Evolutionary conservation across 2,329 filamentous ascomycete species (phyloP), one percentile per base, ranked within the genome.

Genomic region (Paraphoma chrysanthemicola): DNA sequence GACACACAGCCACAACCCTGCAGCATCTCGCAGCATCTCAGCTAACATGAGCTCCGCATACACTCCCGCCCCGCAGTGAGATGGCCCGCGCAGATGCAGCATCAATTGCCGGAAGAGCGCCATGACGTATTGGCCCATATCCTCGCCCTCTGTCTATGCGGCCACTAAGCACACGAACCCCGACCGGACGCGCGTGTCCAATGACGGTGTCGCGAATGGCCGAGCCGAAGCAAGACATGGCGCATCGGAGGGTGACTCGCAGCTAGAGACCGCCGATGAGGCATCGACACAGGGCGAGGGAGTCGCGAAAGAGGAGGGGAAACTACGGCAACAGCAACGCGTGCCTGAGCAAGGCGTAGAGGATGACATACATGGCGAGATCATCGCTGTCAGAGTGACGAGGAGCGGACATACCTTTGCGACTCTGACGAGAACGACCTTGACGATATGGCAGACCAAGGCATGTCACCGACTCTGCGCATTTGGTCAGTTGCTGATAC

Each of bases 371-470:
- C 69, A 86, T 82, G 71, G 90, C 90, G 72, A 86, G 84, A 87
- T 97, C 52, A 80, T 92, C 59, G 90, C 91, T 6, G 81, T 97
- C 51, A 87, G 88, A 62, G 86, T 93, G 41, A 91, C 93, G 2
- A 87, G 93, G 44, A 89, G 86, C 53, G 93, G 93, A 41, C 90
- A 93, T 69, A 80, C 90, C 59, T 97, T 99, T 78, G 91, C 91
- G 49, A 92, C 92, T 45, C 92, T 97, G 71, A 97, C 94, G 0
- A 81, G 86, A 5, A 91, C 91, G 1, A 90, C 91, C 11, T 87
- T 99, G 75, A 92, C 91, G n/a, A 85, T 99, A 64, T 99, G 95
- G 95, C 95, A 99, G 80, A 94, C 92, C 53, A 94, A 94, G 85
- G 92, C 93, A 83, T 57, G 82, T 61, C 53, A 31, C 12, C n/a